These are phyloP conservation scores for Fulvia fulva DNA, from an alignment of 2,329 filamentous ascomycete genomes.

Conservation along the genomic window DNA sequence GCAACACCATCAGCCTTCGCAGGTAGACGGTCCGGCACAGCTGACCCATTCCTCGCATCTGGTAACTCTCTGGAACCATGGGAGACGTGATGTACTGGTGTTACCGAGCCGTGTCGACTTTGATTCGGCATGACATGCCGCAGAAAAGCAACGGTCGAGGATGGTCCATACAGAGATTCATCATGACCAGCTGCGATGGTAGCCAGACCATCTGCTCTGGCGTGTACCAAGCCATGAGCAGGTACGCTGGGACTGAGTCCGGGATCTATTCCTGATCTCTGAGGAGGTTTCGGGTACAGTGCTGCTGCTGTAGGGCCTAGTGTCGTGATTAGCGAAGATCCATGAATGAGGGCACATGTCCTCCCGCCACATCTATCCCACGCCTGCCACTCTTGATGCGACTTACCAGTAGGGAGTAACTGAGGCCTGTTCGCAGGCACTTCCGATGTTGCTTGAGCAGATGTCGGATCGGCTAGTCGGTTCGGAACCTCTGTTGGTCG, in stretches of 20 bases:
- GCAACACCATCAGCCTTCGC: conserved; percentile 17
- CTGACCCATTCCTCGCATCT: conserved; percentile 9
- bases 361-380: not conserved
- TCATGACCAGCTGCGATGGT: conserved; percentile 21
- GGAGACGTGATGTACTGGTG: conserved; percentile 5
- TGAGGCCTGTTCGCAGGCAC: not conserved
- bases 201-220: conserved; percentile 20
- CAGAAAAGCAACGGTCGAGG: conserved; percentile 26
- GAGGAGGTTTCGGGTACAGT: not conserved
- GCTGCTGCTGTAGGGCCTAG: not conserved
- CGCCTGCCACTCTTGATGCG: not conserved
- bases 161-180: conserved; percentile 22
- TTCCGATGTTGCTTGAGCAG: conserved; percentile 19
- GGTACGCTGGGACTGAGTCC: not conserved
- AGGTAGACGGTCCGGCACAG: conserved; percentile 16
- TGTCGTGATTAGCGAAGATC: not conserved
- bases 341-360: not conserved
- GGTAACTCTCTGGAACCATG: not conserved
- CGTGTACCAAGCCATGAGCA: not conserved
- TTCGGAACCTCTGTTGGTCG: conserved; percentile 3
- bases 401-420: not conserved
- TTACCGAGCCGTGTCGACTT: conserved; percentile 15
- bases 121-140: conserved; percentile 20
- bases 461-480: conserved; percentile 10
- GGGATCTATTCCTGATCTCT: not conserved